Evolutionary conservation across 2,329 filamentous ascomycete species (phyloP).

Genomic region (Cytospora piceae): DNA sequence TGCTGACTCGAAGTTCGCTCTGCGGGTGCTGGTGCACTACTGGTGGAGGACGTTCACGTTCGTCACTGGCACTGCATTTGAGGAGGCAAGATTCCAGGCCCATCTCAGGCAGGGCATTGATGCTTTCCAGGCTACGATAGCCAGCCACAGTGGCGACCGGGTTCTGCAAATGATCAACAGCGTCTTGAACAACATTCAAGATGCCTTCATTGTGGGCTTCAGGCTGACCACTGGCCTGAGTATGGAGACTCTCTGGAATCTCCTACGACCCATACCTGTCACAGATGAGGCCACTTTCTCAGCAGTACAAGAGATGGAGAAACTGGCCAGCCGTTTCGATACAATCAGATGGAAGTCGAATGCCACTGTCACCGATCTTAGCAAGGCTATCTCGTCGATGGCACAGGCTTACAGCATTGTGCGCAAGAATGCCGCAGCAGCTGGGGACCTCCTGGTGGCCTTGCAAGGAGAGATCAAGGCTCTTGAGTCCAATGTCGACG

Average conservation of each 20-base stretch:
- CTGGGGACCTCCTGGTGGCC: slow-evolving; percentile 52
- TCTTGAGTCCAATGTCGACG: slow-evolving; percentile 52
- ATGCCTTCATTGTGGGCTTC: slow-evolving; percentile 70
- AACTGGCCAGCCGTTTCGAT: slow-evolving; percentile 64
- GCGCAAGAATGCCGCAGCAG: slow-evolving; percentile 47
- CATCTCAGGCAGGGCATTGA: slow-evolving; percentile 58
- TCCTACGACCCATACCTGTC: slow-evolving; percentile 67
- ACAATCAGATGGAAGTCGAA: slow-evolving; percentile 61
- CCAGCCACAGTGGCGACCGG: slow-evolving; percentile 34
- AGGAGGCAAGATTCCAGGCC: slow-evolving; percentile 67
- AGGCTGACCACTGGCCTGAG: slow-evolving; percentile 74
- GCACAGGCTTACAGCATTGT: slow-evolving; percentile 61
- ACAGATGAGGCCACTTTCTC: slow-evolving; percentile 50
- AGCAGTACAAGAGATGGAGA: slow-evolving; percentile 55
- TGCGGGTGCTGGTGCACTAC: slow-evolving; percentile 53
- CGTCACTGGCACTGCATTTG: slow-evolving; percentile 52
- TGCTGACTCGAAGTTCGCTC: slow-evolving; percentile 38
- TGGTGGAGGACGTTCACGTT: slow-evolving; percentile 58
- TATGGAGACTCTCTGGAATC: slow-evolving; percentile 80
- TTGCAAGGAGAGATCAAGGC: slow-evolving; percentile 55
- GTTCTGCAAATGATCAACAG: slow-evolving; percentile 44
- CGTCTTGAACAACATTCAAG: slow-evolving; percentile 49
- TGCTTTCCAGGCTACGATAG: slow-evolving; percentile 44
- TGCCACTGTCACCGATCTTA: slow-evolving; percentile 55
- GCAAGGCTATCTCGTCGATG: slow-evolving; percentile 58